Base-by-base conservation (phyloP, 352 stramenopile species). In the Globisporangium nodosum region DNA sequence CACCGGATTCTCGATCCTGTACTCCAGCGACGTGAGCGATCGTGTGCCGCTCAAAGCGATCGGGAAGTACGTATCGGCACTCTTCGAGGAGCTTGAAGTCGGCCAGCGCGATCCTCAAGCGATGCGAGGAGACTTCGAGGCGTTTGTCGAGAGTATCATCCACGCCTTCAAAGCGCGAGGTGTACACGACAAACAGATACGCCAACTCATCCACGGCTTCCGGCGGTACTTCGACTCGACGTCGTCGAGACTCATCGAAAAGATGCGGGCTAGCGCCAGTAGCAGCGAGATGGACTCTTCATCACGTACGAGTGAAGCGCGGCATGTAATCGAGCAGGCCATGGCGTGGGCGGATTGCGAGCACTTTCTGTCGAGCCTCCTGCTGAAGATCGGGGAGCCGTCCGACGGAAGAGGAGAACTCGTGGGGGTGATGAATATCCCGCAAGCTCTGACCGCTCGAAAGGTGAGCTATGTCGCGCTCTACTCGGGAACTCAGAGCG, bases 1-100 rank as follows among this genome's bases (percentile, higher is more conserved):
- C 33, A 66, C 50, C 27, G 78, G 75, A 0, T 69, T 76, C 54
- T 73, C 78, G 24, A 65, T 91, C 31, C 49, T 91, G 54, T 89
- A 91, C 43, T 71, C 65, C 59, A 64, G 58, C 13, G 58, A 78
- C 37, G 65, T 69, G 2, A 43, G 65, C 18, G 46, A 63, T 15
- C 64, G 30, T 15, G 67, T 67, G 8, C 68, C 69, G 2, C 54
- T 68, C 27, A 37, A 66, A 56, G 63, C 15, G 50, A 58, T 82
- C 24, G 70, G 75, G 8, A 91, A 87, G 33, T 91, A 79, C 31
- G 71, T 81, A 8, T 63, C 58, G 27, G 68, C 70, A 15, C 49
- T 81, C 6, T 30, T 89, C 40, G 68, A 86, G 42, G 78, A 90
- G 50, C 50, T 66, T 12, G 58, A 61, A 53, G 0, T 1, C 0